Conservation (phyloP, 805 yeast species). For the Metschnikowia anglica region DNA sequence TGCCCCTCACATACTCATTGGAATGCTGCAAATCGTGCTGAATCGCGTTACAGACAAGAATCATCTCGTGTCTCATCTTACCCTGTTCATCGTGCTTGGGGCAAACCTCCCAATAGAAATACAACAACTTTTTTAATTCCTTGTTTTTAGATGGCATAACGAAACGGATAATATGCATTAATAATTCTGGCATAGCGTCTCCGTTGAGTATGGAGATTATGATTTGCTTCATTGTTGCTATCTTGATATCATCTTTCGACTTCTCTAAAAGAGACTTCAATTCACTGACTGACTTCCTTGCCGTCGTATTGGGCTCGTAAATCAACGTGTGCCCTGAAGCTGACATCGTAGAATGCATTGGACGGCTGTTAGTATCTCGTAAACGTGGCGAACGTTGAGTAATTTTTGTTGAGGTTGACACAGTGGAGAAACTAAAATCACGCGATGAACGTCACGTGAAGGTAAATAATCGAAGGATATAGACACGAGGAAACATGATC, state of each 20-base stretch:
- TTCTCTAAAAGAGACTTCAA: slow-evolving; percentile 78
- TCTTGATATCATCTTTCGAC: slow-evolving; percentile 83
- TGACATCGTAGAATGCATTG: slow-evolving; percentile 16
- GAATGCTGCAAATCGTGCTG: slow-evolving; percentile 98
- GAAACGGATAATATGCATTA: slow-evolving; percentile 96
- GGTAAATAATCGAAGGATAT: too few relatives aligned
- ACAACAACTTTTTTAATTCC: slow-evolving; percentile 85
- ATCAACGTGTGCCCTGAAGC: slow-evolving; percentile 70
- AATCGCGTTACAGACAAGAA: slow-evolving; percentile 95
- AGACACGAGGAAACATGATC: too few relatives aligned
- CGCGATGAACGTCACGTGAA: slow-evolving; percentile 11
- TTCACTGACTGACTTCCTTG: slow-evolving; percentile 65
- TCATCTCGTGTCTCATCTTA: slow-evolving; percentile 96
- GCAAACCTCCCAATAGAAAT: slow-evolving; percentile 97
- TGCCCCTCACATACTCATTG: slow-evolving; percentile 94
- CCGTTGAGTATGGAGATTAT: slow-evolving; percentile 87
- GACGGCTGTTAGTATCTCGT: slow-evolving; percentile 2
- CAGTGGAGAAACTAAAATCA: slow-evolving; percentile 12
- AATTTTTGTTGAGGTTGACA: slow-evolving; percentile 14
- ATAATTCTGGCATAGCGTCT: slow-evolving; percentile 84
- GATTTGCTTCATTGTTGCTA: slow-evolving; percentile 86
- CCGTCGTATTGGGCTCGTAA: slow-evolving; percentile 69
- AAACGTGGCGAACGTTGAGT: slow-evolving; percentile 6
- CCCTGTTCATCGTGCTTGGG: slow-evolving; percentile 88
- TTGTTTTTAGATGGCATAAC: slow-evolving; percentile 95